Base-by-base conservation (phyloP, 1,139 yeast species). In the Yarrowia galli region DNA sequence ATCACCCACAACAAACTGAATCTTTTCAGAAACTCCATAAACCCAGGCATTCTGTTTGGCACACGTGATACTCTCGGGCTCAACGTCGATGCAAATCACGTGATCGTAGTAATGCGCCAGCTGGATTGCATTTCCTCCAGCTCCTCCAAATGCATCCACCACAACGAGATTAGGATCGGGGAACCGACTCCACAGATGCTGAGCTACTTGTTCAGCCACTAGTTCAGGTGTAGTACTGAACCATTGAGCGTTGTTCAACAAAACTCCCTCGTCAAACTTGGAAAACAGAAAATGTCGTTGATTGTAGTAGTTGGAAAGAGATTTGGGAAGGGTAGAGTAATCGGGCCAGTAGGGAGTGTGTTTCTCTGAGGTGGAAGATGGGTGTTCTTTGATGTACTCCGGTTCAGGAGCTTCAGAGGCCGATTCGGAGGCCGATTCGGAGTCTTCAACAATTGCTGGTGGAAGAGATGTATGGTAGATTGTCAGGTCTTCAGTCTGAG, bases 71-170 rank as follows among this genome's bases (percentile, higher is more conserved):
- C 90, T 90, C 35, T 83, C 83, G 32, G 82, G 78, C 69, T 87
- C 87, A 61, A 82, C 80, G 72, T 95, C 99, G 2, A 91, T 79
- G 3, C 89, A 93, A 18, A 87, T 84, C 0, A 88, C 91, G 25
- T 54, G 51, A 18, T 67, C 64, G 40, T 70, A 72, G 32, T 66
- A 56, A 40, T 49, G 51, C 6, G 74, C 93, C 77, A 95, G 88
- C 73, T 92, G 97, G 51, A 92, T 91, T 0, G 92, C 81, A 75
- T 95, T 95, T 0, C 99, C 99, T 0, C 98, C 99, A 1, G 96
- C 98, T 0, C 99, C 99, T 72, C 97, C 90, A 74, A 93, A 93
- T 5, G 92, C 84, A 75, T 95, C 99, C 1, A 80, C 77, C 0
- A 85, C 78, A 0, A 76, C 74, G 12, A 40, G 18, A 2, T 75